Percentiles rank a stretch among this genome's conserved stretches.
Conservation (phyloP, 495 filamentous ascomycete genomes). For the Neurospora sp. region DNA sequence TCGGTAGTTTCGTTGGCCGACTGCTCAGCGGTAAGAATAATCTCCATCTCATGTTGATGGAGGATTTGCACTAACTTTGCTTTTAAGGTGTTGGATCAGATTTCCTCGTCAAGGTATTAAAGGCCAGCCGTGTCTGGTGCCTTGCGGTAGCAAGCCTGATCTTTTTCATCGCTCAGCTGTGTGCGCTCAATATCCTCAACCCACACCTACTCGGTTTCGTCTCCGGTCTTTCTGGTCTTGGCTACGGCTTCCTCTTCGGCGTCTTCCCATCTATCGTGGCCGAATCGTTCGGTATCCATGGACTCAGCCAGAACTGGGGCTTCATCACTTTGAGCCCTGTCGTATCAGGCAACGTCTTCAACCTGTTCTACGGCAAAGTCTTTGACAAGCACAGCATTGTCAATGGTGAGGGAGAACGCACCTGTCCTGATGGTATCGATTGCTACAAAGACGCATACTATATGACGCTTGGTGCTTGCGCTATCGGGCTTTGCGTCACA, state of each 20-base stretch:
- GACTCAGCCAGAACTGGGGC: conserved; percentile 90
- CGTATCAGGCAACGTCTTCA: conserved; percentile 82
- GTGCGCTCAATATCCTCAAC: conserved; percentile 67
- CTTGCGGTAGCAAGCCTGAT: conserved; percentile 64
- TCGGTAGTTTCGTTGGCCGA: conserved; percentile 74
- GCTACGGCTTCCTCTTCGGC: conserved; percentile 90
- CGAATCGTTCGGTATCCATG: conserved; percentile 81
- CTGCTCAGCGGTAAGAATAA: conserved; percentile 53
- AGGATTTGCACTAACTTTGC: conserved; percentile 1
- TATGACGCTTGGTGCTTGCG: conserved; percentile 67
- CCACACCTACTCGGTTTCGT: conserved; percentile 69
- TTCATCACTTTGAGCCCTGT: conserved; percentile 84
- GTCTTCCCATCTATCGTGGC: conserved; percentile 88
- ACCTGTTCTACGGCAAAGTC: conserved; percentile 72
- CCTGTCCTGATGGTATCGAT: conserved; percentile 67
- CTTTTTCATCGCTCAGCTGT: conserved; percentile 74
- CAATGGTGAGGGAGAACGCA: conserved; percentile 54
- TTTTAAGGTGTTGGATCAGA: conserved; percentile 77
- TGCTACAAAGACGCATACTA: conserved; percentile 80
- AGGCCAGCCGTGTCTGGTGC: conserved; percentile 82
- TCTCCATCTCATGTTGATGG: neutral
- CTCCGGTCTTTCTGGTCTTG: conserved; percentile 75
- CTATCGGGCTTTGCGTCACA: conserved; percentile 57
- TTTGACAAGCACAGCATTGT: conserved; percentile 71
- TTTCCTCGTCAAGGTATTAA: conserved; percentile 67